Evolutionary conservation across 768 basidiomycete species (phyloP).

Genomic region (Auriscalpium vulgare): DNA sequence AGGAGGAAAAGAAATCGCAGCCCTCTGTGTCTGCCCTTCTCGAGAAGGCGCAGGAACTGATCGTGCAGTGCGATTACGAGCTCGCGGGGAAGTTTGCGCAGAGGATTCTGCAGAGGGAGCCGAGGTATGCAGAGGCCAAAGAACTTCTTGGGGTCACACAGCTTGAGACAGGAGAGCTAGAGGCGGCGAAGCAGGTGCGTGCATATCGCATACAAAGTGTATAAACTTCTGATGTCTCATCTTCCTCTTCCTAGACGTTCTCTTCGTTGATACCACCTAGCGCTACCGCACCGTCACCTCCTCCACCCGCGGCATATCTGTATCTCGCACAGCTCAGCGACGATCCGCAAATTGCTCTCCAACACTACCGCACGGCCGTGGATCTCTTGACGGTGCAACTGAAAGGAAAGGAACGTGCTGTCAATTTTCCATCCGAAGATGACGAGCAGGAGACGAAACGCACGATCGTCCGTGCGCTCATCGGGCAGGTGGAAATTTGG

Average conservation of each 20-base stretch:
- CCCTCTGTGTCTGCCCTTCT: constrained; percentile 36
- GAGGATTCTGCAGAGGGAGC: constrained; percentile 58
- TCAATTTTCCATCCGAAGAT: constrained; percentile 23
- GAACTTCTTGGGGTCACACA: constrained; percentile 77
- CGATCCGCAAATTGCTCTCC: constrained; percentile 64
- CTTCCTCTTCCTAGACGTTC: constrained; percentile 46
- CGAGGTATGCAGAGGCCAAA: constrained; percentile 56
- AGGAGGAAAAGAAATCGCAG: constrained; percentile 30
- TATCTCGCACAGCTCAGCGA: constrained; percentile 85
- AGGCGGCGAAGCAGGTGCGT: constrained; percentile 60
- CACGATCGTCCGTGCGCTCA: constrained; percentile 70
- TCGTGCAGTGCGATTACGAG: constrained; percentile 79
- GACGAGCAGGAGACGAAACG: constrained; percentile 55
- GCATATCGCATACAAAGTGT: neutral
- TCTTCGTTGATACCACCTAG: constrained; percentile 50
- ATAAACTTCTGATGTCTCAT: neutral
- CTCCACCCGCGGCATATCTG: constrained; percentile 72
- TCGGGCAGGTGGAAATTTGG: constrained; percentile 93
- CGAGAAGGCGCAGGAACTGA: constrained; percentile 72
- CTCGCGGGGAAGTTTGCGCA: constrained; percentile 67
- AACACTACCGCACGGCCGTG: constrained; percentile 76
- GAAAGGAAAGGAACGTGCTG: constrained; percentile 65
- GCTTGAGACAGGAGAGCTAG: constrained; percentile 72
- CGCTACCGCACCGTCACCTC: constrained; percentile 46
- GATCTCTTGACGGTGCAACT: constrained; percentile 59